Evolutionary conservation across 2,329 filamentous ascomycete species (phyloP).

Genomic region (Ceratocystis destructans): DNA sequence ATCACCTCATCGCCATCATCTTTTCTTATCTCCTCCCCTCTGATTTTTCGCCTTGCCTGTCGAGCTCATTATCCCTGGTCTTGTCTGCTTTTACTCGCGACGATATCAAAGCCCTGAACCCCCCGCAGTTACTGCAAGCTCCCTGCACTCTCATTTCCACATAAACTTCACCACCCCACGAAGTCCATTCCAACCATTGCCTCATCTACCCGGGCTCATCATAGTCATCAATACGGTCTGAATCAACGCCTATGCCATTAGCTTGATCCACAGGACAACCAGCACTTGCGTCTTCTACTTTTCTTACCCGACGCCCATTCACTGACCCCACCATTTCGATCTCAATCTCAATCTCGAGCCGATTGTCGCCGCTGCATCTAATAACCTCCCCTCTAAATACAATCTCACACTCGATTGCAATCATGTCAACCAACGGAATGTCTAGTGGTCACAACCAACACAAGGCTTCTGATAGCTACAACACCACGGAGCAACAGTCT

Average conservation of each 20-base stretch:
- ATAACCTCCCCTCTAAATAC: not conserved
- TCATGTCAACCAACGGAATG: conserved; percentile 46
- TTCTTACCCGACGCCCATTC: conserved; percentile 2
- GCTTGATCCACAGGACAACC: not conserved
- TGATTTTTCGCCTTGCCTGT: not conserved
- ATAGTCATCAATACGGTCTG: not conserved
- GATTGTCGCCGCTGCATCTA: not conserved
- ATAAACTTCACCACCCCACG: conserved; percentile 3
- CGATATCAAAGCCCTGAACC: conserved; percentile 9
- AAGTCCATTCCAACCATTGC: conserved; percentile 9
- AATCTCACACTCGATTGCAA: conserved; percentile 12
- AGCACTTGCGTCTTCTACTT: not conserved
- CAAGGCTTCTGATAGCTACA: conserved; percentile 24
- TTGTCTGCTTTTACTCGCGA: conserved; percentile 2
- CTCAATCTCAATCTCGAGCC: conserved; percentile 7
- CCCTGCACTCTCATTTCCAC: conserved; percentile 11
- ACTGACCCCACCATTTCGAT: not conserved
- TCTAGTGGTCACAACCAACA: conserved; percentile 34
- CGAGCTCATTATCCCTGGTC: not conserved
- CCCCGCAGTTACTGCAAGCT: conserved; percentile 18
- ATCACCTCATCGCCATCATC: conserved; percentile 9
- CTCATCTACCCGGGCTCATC: not conserved
- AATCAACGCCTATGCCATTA: conserved; percentile 7
- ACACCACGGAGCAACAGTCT: conserved; percentile 23
- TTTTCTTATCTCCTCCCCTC: conserved; percentile 3